Conservation (phyloP, 345 rosid species). For the Ceriops decandra region DNA sequence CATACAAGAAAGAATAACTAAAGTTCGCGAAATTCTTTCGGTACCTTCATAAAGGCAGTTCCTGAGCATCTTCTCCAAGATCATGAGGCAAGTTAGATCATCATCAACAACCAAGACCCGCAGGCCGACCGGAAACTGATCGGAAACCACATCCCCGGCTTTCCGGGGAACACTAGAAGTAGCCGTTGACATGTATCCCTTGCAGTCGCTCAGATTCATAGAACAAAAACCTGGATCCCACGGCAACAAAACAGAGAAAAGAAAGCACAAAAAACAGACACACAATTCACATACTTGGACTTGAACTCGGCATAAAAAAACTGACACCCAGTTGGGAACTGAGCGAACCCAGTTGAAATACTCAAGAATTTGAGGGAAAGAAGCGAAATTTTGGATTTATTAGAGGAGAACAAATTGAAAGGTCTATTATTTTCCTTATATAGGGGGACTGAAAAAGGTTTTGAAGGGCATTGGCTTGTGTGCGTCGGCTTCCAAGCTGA, state of each 20-base stretch:
- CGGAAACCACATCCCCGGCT: slow-evolving; percentile 43
- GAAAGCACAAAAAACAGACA: slow-evolving; percentile 11
- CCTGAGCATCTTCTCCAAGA: slow-evolving; percentile 85
- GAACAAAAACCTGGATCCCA: slow-evolving; percentile 24
- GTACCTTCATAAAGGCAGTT: slow-evolving; percentile 77
- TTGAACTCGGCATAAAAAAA: slow-evolving; percentile 21
- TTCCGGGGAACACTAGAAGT: slow-evolving; percentile 52
- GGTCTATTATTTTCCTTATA: not conserved
- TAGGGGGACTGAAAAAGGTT: slow-evolving; percentile 27
- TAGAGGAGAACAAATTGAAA: slow-evolving; percentile 13
- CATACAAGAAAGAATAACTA: not conserved
- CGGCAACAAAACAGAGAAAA: slow-evolving; percentile 9
- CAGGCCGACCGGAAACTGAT: slow-evolving; percentile 76
- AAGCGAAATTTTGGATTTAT: slow-evolving; percentile 26
- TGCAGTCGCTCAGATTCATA: slow-evolving; percentile 67
- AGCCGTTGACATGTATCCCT: slow-evolving; percentile 61
- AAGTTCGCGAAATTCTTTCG: not conserved
- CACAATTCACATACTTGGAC: slow-evolving; percentile 26
- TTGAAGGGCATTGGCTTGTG: slow-evolving; percentile 37
- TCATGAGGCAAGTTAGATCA: slow-evolving; percentile 91
- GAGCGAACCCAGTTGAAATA: slow-evolving; percentile 36
- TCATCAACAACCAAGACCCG: slow-evolving; percentile 93
- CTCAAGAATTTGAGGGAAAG: slow-evolving; percentile 20
- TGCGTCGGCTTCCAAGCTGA: slow-evolving; percentile 46
- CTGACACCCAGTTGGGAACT: slow-evolving; percentile 33